Conservation (phyloP, 1,284 basidiomycete genomes). For the Cutaneotrichosporon mucoides region DNA sequence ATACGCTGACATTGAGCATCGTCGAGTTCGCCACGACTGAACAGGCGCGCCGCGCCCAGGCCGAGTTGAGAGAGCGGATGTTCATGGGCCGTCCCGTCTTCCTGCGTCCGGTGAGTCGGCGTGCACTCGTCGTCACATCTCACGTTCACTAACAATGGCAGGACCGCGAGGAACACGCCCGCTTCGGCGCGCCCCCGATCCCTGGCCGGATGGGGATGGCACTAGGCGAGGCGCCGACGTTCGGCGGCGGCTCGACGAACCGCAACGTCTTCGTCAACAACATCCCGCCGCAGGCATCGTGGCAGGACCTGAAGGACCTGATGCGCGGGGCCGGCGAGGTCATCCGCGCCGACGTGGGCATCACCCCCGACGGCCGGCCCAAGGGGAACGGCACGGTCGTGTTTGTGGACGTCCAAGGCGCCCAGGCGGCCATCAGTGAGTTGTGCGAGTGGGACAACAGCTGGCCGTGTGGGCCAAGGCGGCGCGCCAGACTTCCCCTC, state of each 20-base stretch:
- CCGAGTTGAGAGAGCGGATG: constrained; percentile 78
- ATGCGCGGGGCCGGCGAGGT: constrained; percentile 93
- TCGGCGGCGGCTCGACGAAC: constrained; percentile 55
- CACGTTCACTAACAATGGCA: constrained; percentile 40
- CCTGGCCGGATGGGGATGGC: constrained; percentile 90
- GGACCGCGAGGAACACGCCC: constrained; percentile 94
- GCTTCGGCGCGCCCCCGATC: constrained; percentile 88
- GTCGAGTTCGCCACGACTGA: constrained; percentile 84
- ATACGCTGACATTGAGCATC: constrained; percentile 57
- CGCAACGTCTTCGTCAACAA: constrained; percentile 91
- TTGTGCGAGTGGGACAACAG: constrained; percentile 3
- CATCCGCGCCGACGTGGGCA: constrained; percentile 89
- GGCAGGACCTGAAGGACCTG: constrained; percentile 97
- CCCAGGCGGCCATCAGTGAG: constrained; percentile 82
- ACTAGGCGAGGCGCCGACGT: constrained; percentile 67
- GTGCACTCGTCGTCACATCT: no score
- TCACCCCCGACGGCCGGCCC: constrained; percentile 82
- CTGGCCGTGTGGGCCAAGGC: no score
- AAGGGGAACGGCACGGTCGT: constrained; percentile 95
- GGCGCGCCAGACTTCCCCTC: no score
- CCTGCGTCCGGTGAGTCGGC: constrained; percentile 74
- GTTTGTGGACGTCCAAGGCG: constrained; percentile 85
- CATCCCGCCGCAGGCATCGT: constrained; percentile 90
- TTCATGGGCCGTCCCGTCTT: constrained; percentile 90
- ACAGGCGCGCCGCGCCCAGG: constrained; percentile 77